Evolutionary conservation across 768 basidiomycete genomes (phyloP).

Genomic region (Suillus plorans): DNA sequence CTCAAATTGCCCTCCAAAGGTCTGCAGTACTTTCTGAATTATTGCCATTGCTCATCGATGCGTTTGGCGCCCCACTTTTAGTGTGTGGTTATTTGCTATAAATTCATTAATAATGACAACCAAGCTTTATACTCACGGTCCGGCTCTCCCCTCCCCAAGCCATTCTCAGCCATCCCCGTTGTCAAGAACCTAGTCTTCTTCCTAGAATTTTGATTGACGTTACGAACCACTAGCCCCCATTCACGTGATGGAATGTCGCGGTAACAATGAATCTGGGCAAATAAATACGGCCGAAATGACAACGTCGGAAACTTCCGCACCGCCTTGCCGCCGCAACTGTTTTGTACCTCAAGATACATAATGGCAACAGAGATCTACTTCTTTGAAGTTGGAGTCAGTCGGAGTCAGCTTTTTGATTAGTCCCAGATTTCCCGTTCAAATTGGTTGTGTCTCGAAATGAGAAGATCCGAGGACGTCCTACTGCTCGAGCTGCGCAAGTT

Average conservation of each 20-base stretch:
- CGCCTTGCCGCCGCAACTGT: not conserved
- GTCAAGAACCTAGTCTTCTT: not conserved
- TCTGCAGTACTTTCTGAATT: not conserved
- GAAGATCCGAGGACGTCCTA: not conserved
- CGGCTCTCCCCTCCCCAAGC: not conserved
- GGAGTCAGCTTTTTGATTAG: not conserved
- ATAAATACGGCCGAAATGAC: not conserved
- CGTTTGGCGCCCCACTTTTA: not conserved
- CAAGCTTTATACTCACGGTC: not conserved
- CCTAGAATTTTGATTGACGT: conserved; percentile 4
- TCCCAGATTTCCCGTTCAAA: not conserved
- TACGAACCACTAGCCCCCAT: not conserved
- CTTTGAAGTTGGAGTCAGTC: not conserved
- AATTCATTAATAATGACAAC: not conserved
- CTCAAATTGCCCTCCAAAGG: not conserved
- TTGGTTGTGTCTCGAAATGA: not conserved
- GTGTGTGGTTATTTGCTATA: not conserved
- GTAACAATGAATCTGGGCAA: too few relatives aligned
- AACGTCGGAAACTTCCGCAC: not conserved
- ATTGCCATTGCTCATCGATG: not conserved
- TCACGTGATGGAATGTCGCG: too few relatives aligned
- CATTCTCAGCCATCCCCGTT: not conserved
- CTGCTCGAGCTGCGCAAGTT: not conserved
- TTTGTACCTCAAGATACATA: not conserved
- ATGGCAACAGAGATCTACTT: not conserved